These are phyloP conservation scores for Candida sanyaensis DNA, from an alignment of 1,139 yeast genomes.

Conservation along the genomic window DNA sequence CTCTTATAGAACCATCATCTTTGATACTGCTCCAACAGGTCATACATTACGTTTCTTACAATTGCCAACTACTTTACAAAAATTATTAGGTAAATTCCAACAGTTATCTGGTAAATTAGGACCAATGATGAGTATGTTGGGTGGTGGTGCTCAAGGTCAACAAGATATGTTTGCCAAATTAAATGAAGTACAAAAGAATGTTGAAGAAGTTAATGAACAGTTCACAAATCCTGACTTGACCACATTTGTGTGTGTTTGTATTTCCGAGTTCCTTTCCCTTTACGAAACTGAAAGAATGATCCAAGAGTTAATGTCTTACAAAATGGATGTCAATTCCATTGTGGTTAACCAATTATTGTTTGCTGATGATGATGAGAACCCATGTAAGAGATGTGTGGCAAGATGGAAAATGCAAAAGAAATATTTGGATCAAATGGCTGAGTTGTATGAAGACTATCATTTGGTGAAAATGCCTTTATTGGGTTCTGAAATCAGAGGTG, in stretches of 20 bases:
- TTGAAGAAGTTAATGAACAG: constrained; percentile 87
- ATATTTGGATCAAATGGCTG: constrained; percentile 91
- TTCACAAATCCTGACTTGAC: constrained; percentile 95
- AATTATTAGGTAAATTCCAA: constrained; percentile 81
- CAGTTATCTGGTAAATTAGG: constrained; percentile 87
- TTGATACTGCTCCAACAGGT: constrained; percentile 98
- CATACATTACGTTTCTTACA: constrained; percentile 94
- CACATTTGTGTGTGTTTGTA: constrained; percentile 95
- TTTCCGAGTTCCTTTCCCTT: constrained; percentile 90
- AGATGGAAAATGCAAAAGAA: constrained; percentile 97
- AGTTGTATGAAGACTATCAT: constrained; percentile 92
- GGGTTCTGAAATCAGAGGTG: constrained; percentile 92
- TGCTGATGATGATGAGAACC: constrained; percentile 69
- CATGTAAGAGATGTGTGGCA: constrained; percentile 85
- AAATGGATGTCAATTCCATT: constrained; percentile 94
- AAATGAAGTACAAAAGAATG: constrained; percentile 79
- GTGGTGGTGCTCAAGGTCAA: constrained; percentile 70
- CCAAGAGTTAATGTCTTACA: constrained; percentile 90
- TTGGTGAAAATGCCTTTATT: constrained; percentile 92
- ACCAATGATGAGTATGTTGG: constrained; percentile 79
- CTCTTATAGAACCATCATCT: constrained; percentile 80
- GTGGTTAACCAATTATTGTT: constrained; percentile 91
- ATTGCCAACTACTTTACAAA: constrained; percentile 88
- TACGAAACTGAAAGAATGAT: constrained; percentile 97
- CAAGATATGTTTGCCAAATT: constrained; percentile 82